These are phyloP conservation scores for Agrocybe praecox DNA, from an alignment of 768 basidiomycete genomes.

Conservation along the genomic window DNA sequence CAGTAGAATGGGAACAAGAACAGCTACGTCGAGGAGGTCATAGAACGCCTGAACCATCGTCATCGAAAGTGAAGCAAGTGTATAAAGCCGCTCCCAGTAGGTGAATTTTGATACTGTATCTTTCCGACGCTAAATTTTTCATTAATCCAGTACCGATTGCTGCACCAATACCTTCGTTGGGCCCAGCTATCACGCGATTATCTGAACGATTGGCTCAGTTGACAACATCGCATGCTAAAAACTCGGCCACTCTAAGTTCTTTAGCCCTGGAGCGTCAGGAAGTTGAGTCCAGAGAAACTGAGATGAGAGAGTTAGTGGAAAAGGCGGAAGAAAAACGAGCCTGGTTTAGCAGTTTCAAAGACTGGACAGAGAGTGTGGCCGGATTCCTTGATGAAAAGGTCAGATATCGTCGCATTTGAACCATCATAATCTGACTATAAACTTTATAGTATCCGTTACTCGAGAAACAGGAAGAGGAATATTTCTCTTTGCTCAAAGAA, in stretches of 20 bases:
- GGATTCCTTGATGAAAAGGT: constrained; percentile 92
- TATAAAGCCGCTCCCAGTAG: constrained; percentile 78
- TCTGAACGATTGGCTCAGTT: constrained; percentile 60
- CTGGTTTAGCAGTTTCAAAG: constrained; percentile 79
- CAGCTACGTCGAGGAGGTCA: constrained; percentile 79
- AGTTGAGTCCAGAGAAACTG: constrained; percentile 67
- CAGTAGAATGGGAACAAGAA: constrained; percentile 82
- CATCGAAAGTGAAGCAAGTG: constrained; percentile 47
- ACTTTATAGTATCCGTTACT: constrained; percentile 67
- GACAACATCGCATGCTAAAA: constrained; percentile 67
- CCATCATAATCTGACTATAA: constrained; percentile 9
- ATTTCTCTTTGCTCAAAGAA: constrained; percentile 74
- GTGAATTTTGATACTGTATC: constrained; percentile 15
- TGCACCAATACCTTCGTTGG: constrained; percentile 66
- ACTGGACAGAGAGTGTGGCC: constrained; percentile 83
- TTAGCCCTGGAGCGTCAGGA: constrained; percentile 65
- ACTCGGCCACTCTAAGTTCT: constrained; percentile 55
- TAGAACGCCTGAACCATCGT: constrained; percentile 35
- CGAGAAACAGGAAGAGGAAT: constrained; percentile 77
- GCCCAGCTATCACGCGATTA: constrained; percentile 60
- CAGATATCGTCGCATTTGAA: constrained; percentile 5
- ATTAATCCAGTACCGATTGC: constrained; percentile 59
- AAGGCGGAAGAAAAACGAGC: constrained; percentile 76
- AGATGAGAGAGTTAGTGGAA: constrained; percentile 75
- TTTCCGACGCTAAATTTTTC: constrained; percentile 12